Evolutionary conservation across 2,329 filamentous ascomycete genomes (phyloP).

Genomic region (Nemania sp.): DNA sequence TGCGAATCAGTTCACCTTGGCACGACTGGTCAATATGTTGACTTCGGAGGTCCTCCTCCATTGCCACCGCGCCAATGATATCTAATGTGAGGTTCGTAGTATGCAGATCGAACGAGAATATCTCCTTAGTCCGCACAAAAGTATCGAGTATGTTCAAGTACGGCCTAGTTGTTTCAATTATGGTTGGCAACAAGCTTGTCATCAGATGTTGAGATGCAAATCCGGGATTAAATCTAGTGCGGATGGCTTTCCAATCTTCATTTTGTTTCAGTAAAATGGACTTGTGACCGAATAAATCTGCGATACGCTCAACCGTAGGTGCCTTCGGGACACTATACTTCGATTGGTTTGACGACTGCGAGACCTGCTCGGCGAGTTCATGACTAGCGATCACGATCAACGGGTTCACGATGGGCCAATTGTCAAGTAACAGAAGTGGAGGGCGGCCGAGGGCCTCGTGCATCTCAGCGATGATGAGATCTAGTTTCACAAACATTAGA

Average conservation of each 20-base stretch:
- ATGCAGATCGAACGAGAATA: not conserved
- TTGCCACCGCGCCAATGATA: not conserved
- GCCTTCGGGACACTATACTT: not conserved
- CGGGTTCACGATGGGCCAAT: not conserved
- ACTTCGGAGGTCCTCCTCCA: too few species aligned
- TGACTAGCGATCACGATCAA: not conserved
- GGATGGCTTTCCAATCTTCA: not conserved
- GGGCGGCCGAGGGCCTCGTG: not conserved
- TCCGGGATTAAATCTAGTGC: not conserved
- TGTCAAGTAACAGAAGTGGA: not conserved
- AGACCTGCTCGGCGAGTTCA: not conserved
- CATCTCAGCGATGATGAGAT: not conserved
- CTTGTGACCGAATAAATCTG: not conserved
- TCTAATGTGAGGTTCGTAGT: not conserved
- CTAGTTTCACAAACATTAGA: not conserved
- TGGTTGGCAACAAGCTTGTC: not conserved
- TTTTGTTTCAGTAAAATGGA: not conserved
- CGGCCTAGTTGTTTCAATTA: not conserved
- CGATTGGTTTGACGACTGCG: not conserved
- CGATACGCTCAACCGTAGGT: too few species aligned
- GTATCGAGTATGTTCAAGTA: not conserved
- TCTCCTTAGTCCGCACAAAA: not conserved
- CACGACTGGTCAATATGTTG: not conserved
- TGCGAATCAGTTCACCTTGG: too few species aligned
- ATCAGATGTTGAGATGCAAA: not conserved